Base-by-base conservation (phyloP, 306 rosid genomes). In the Pyrus pyrifolia region DNA sequence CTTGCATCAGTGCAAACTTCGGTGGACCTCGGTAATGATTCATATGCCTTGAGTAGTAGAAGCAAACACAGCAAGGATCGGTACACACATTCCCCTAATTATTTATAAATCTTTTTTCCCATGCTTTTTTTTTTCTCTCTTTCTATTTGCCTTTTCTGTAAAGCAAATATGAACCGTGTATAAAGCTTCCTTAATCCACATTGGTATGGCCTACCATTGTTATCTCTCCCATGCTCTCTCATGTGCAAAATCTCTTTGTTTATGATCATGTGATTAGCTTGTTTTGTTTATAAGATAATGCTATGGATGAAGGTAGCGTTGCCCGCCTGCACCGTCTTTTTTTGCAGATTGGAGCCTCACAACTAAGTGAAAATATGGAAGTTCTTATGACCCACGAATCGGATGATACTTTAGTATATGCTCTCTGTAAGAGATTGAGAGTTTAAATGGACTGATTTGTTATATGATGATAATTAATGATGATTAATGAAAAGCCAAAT, bases 31-130 rank as follows among this genome's bases (percentile, higher is more conserved):
- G 60, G 79, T 59, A 79, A 88, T 90, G 83, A 90, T 88, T 78
- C 69, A 67, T 68, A 74, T 83, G 89, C 81, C 78, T 68, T 80
- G 72, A 79, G 73, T 31, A 78, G 81, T 78, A 71, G 83, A 80
- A 87, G 89, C 84, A 90, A 82, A 81, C 80, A 81, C 86, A 91
- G 89, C 90, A 80, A 85, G 87, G 85, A 78, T 63, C 72, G 71
- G 19, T 79, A 25, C 76, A 18, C 71, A 83, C 70, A 40, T 29
- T 69, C 65, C 75, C 65, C 83, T 46, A 77, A 80, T 61, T 65
- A 61, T 8, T 57, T 72, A 83, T 25, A 78, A 30, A 38, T 35
- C 82, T 68, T 82, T 82, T 70, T 22, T 70, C 75, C 67, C 74
- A 66, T 25, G 59, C 74, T 23, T 25, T 38, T 65, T 18, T 27